Evolutionary conservation across 257 asterid species (phyloP).

Genomic region (Capsicum chinense): DNA sequence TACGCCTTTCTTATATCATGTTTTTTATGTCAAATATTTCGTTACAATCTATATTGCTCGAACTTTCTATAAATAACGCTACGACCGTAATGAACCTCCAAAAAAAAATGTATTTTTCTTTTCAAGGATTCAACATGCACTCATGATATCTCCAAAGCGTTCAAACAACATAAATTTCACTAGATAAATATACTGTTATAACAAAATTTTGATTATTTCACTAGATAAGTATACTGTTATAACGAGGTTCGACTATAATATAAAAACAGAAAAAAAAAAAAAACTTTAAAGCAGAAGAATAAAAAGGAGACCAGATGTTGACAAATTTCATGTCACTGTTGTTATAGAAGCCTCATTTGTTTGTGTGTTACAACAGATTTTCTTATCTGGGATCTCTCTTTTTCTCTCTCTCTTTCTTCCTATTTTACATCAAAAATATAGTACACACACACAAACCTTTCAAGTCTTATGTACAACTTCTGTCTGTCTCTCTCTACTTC

Average conservation of each 20-base stretch:
- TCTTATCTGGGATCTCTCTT: constrained; percentile 94
- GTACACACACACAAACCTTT: constrained; percentile 23
- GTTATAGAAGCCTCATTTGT: constrained; percentile 77
- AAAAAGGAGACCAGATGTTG: constrained; percentile 89
- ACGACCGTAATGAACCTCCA: too few species aligned
- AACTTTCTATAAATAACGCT: too few species aligned
- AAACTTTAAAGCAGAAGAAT: constrained; percentile 10
- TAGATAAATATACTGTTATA: too few species aligned
- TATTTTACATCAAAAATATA: constrained; percentile 31
- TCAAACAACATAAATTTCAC: too few species aligned
- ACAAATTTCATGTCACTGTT: constrained; percentile 92
- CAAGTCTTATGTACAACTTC: constrained; percentile 22
- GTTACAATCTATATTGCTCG: too few species aligned
- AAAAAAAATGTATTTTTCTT: too few species aligned
- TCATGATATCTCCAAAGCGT: too few species aligned
- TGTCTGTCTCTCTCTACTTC: constrained; percentile 18
- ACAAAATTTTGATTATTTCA: too few species aligned
- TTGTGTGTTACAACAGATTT: constrained; percentile 61
- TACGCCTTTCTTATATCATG: too few species aligned
- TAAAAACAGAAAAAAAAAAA: constrained; percentile 39
- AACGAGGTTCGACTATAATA: background rate
- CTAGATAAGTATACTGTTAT: background rate
- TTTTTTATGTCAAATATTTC: too few species aligned
- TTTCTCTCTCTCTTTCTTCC: constrained; percentile 45
- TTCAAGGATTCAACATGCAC: too few species aligned